These are phyloP conservation scores for Xylariales sp. DNA, from an alignment of 2,329 filamentous ascomycete species.

Conservation along the genomic window DNA sequence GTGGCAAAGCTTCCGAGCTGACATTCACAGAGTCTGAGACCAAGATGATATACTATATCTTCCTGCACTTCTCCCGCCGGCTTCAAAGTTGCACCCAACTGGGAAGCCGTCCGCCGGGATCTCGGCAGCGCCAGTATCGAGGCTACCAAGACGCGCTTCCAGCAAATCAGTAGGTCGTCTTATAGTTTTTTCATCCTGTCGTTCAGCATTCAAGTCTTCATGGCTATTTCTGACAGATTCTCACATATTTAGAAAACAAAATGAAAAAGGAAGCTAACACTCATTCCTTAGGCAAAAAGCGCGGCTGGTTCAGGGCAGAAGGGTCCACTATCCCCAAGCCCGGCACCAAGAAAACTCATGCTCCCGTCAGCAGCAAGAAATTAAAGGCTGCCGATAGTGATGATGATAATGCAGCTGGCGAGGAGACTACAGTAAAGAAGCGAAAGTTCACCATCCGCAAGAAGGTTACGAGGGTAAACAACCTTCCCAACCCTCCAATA, in stretches of 20 bases:
- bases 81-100: background rate
- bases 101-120: background rate
- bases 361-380: background rate
- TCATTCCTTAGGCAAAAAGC: background rate
- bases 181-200: background rate
- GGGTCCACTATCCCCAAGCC: background rate
- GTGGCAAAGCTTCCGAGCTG: background rate
- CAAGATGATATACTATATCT: background rate
- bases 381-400: background rate
- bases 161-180: background rate
- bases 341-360: background rate
- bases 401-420: background rate
- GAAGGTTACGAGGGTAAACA: background rate
- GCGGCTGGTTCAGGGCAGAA: constrained; percentile 1
- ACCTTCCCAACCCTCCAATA: too few relatives aligned
- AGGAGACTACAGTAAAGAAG: background rate
- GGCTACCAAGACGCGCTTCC: background rate
- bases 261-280: background rate
- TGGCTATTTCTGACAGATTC: background rate
- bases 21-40: background rate
- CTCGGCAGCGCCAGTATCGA: background rate
- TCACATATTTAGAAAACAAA: background rate
- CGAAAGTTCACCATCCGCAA: background rate
- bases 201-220: background rate
- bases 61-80: background rate